phyloP scores from a whole-genome alignment of 2,329 filamentous ascomycete species.

The Dactylellina sp. region DNA sequence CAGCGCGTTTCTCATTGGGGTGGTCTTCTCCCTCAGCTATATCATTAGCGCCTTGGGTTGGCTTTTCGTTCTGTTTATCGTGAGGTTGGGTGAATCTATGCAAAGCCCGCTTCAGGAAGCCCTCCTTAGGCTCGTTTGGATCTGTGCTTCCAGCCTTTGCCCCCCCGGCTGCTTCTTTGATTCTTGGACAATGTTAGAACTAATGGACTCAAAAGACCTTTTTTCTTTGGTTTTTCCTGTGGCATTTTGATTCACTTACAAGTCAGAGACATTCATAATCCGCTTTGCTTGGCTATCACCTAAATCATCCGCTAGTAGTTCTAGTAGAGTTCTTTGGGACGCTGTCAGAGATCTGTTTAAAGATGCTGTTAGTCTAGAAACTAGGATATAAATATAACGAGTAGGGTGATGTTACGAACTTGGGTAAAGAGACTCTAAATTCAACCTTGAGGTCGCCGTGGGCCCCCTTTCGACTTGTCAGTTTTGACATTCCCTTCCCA shows the following conservation, averaged over 20 bases:
- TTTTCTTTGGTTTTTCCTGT: too few relatives aligned
- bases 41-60: slow-evolving; percentile 2
- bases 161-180: slow-evolving; percentile 32
- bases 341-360: slow-evolving; percentile 71
- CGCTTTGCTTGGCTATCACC: slow-evolving; percentile 90
- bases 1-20: slow-evolving; percentile 31
- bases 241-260: too few relatives aligned
- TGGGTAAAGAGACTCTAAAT: slow-evolving; percentile 95
- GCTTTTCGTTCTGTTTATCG: slow-evolving; percentile 40
- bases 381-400: neutral
- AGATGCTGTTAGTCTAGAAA: slow-evolving; percentile 24
- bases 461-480: slow-evolving; percentile 73
- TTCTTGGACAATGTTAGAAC: slow-evolving; percentile 11
- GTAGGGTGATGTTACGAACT: slow-evolving; percentile 69
- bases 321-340: slow-evolving; percentile 91
- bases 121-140: slow-evolving; percentile 20
- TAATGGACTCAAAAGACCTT: too few relatives aligned
- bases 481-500: slow-evolving; percentile 93
- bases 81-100: slow-evolving; percentile 43
- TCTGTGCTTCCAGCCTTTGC: slow-evolving; percentile 3
- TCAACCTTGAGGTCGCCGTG: slow-evolving; percentile 90
- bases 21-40: neutral
- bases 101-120: slow-evolving; percentile 45
- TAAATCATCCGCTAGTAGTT: slow-evolving; percentile 97
- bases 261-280: slow-evolving; percentile 81